Base-by-base conservation (phyloP, 345 rosid species). In the Alliaria petiolata region DNA sequence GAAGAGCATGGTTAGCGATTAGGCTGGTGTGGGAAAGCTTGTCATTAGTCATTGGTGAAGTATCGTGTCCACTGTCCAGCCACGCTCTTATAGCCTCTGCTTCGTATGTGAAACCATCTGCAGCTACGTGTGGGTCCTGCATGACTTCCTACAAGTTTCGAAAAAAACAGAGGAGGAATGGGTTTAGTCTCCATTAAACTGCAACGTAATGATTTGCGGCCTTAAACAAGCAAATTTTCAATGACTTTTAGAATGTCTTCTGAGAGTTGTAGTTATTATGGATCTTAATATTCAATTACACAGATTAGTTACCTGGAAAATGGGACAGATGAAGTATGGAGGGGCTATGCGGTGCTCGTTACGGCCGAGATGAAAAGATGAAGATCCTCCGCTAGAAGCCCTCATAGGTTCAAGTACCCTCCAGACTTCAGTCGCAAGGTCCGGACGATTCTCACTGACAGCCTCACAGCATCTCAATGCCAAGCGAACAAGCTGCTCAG, bases 321-420 rank as follows among this genome's bases (percentile, higher is more conserved):
- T 87, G 71, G 97, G 99, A 65, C 99, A 91, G 40, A 85, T 83
- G 72, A 85, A 95, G 76, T 85, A 85, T 8, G 84, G 64, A 74
- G 98, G 97, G 35, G 89, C 83, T 52, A 75, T 84, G 50, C 78
- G 81, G 17, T 57, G 86, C 76, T 81, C 84, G 39, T 83, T 88
- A 71, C 86, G 81, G 66, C 81, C 85, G 2, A 79, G 72, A 60
- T 76, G 81, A 14, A 77, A 82, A 7, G 81, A 62, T 20, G 84
- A 82, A 46, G 86, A 81, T 67, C 86, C 85, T 61, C 90, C 89
- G 16, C 96, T 89, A 25, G 96, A 87, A 62, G 93, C 95, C 75
- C 86, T 86, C 95, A 91, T 87, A 36, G 92, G 85, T 70, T 89
- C 97, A 61, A 93, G 96, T 47, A 87, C 81, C 76, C 89, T 89